Evolutionary conservation across 148 eudicot species (phyloP), one percentile per base, ranked within the genome.

Genomic region (Limonium bicolor): DNA sequence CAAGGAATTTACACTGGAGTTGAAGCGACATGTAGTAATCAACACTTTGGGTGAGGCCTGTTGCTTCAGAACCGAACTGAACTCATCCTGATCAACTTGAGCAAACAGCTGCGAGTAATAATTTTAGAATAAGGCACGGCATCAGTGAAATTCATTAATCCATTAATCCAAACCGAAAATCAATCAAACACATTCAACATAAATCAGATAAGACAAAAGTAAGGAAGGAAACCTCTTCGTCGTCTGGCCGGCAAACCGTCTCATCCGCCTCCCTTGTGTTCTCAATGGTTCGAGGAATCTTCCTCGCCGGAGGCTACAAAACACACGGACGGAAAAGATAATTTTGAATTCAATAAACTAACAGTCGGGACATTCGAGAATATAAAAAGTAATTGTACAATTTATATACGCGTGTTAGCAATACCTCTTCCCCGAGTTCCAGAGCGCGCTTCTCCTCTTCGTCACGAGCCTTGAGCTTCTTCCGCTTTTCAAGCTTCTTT

Each of bases 361-460:
- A 19, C 5, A 46, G 17, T 9, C 1, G 7, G 17, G 21, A 2
- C 7, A 32, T 18, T 29, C 3, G 11, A 16, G 11, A 43, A 19
- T 34, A 12, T 1, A 24, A 27, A 20, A 14, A 13, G 55, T 55
- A 10, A 47, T 10, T 16, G 16, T n/a, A 1, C 4, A 41, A 15
- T 20, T 13, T 38, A 32, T 17, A 13, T 2, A 13, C 3, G 4
- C 16, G 14, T n/a, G n/a, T n/a, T n/a, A n/a, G n/a, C n/a, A n/a
- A n/a, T 10, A 82, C 87, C 87, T 80, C 97, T 44, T 88, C 92
- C 17, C 97, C 97, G 39, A 88, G 97, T 62, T 88, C 97, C 19
- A 83, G 65, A 9, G 97, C 97, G 42, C 58, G 51, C 39, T 80
- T 72, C 58, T 80, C 82, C 3, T 70, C 78, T 6, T 80, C 87